Percentiles rank a stretch among this genome's conserved stretches.
Evolutionary conservation across 345 rosid genomes (phyloP).

Genomic region (Triadica sebifera): DNA sequence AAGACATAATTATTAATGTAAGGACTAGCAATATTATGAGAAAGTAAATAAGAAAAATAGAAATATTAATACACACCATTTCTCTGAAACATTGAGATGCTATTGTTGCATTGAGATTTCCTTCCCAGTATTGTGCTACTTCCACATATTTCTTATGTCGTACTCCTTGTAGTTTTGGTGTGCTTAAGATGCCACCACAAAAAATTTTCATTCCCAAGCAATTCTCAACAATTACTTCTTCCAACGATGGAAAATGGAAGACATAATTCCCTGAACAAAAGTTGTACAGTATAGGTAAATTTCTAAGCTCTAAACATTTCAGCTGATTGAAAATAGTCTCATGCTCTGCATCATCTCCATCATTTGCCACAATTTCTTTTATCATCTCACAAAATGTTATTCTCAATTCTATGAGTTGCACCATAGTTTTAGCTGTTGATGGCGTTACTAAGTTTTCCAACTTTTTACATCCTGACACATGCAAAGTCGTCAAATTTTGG

Average conservation of each 20-base stretch:
- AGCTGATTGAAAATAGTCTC: slow-evolving; percentile 6
- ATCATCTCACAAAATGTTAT: slow-evolving; percentile 13
- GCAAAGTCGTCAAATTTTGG: not conserved
- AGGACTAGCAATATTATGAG: not conserved
- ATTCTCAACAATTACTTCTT: not conserved
- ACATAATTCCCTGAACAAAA: not conserved
- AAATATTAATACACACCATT: no score
- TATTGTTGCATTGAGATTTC: not conserved
- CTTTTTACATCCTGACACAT: slow-evolving; percentile 8
- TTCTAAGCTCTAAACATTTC: not conserved
- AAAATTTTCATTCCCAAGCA: not conserved
- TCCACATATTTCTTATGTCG: not conserved
- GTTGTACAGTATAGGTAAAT: slow-evolving; percentile 4
- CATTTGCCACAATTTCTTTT: slow-evolving; percentile 7
- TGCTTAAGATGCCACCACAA: not conserved
- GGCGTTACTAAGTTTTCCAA: no score
- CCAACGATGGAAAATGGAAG: not conserved
- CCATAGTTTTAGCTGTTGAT: no score
- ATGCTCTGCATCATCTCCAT: slow-evolving; percentile 1
- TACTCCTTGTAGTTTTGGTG: not conserved
- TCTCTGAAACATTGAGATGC: no score
- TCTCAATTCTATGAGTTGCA: no score
- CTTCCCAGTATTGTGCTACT: not conserved
- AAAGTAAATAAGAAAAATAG: no score
- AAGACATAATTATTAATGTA: no score